Evolutionary conservation across 306 rosid genomes (phyloP), one percentile per base, ranked within the genome.

Genomic region (Lathyrus aphaca): DNA sequence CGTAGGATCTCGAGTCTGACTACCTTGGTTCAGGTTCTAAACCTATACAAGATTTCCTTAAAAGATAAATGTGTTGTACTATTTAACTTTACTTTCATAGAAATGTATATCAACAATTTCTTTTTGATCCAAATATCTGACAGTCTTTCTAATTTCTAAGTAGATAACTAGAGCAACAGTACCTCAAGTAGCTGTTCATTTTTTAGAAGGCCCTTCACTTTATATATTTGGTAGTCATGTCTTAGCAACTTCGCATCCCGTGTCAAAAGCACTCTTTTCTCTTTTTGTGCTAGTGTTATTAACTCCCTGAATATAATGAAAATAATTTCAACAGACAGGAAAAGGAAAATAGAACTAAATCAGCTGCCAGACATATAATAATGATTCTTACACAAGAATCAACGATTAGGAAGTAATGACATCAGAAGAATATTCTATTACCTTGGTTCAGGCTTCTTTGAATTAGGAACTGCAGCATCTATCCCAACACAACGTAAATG

Each of bases 111-210:
- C 18, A 67, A 63, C 61, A 61, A 77, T 18, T 19, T 42, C 51
- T 21, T 23, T 64, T 64, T 23, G 55, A 12, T 42, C 38, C 18
- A 46, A 29, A 66, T 45, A 45, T 14, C 12, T 27, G 62, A 56
- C 56, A 73, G 69, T 30, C 35, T 18, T 14, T 45, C 19, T 45
- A n/a, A 45, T 62, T 40, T 60, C 21, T 8, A n/a, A 9, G 57
- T 44, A 49, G 66, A 48, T 5, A 48, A 35, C 59, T 56, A 62
- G 45, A 46, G 43, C 12, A 63, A 50, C 19, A 62, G 39, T 82
- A 86, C 98, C 97, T 90, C 98, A 19, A 81, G 88, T 77, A 93
- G 84, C 84, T 93, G 98, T 64, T 90, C 97, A 76, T 90, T 93
- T 85, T 93, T 93, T 0, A 88, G 86, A 90, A 93, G 96, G 73